A percentile compares a stretch with the other conserved stretches of the same genome.
Evolutionary conservation across 208 protist species (phyloP).

Genomic region (Sergeia podlipaevii): DNA sequence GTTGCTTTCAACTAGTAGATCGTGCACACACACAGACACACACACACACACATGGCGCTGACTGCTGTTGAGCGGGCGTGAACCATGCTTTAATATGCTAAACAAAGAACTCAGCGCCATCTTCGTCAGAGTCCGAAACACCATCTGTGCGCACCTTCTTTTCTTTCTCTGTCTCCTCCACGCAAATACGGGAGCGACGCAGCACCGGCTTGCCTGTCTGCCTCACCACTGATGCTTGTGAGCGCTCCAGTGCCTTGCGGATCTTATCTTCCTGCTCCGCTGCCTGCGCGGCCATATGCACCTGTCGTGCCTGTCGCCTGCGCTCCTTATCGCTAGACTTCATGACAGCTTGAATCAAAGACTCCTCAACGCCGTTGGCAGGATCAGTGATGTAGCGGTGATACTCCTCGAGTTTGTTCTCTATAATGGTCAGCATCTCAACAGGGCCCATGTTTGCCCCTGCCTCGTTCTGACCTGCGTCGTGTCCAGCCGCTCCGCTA

Average conservation of each 20-base stretch:
- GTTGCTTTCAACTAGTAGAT: not conserved
- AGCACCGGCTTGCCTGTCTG: slow-evolving; percentile 79
- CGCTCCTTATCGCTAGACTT: slow-evolving; percentile 88
- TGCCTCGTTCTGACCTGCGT: slow-evolving; percentile 6
- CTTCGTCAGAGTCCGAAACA: slow-evolving; percentile 25
- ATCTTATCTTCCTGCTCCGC: slow-evolving; percentile 77
- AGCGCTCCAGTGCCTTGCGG: slow-evolving; percentile 64
- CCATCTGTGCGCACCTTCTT: slow-evolving; percentile 21
- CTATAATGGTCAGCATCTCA: slow-evolving; percentile 91
- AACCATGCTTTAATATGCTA: no score
- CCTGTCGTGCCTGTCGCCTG: slow-evolving; percentile 55
- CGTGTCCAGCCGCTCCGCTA: not conserved
- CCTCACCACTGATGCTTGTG: slow-evolving; percentile 72
- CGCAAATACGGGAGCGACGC: slow-evolving; percentile 63
- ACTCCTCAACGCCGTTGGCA: slow-evolving; percentile 57
- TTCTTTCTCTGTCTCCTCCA: slow-evolving; percentile 24
- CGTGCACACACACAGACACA: no score
- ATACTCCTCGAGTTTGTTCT: slow-evolving; percentile 90
- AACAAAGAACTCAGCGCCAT: slow-evolving; percentile 45
- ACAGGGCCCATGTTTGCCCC: slow-evolving; percentile 81
- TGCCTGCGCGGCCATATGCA: slow-evolving; percentile 73
- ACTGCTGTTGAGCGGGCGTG: no score
- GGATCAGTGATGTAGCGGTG: slow-evolving; percentile 71
- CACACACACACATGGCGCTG: no score
- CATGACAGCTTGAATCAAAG: slow-evolving; percentile 67